Conservation (phyloP, 2,329 filamentous ascomycete genomes). For the Diplocarpon rosae region DNA sequence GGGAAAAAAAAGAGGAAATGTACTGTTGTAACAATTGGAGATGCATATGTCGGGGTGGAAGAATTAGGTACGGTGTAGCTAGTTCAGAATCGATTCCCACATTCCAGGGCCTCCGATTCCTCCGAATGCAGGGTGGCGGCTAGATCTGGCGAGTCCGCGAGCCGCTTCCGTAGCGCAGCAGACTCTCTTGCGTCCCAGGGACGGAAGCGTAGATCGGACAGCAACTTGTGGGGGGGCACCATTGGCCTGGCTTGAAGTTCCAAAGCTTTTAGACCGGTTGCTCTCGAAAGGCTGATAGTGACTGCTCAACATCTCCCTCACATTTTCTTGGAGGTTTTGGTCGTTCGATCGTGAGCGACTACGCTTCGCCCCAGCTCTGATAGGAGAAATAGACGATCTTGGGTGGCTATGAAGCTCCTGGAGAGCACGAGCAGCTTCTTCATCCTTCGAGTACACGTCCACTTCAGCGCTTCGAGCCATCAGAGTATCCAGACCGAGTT, state of each 20-base stretch:
- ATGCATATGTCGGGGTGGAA: conserved; percentile 25
- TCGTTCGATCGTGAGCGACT: conserved; percentile 49
- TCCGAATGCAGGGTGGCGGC: conserved; percentile 39
- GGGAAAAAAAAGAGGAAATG: conserved; percentile 10
- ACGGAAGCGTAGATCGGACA: conserved; percentile 33
- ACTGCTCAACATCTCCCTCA: conserved; percentile 47
- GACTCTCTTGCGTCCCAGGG: conserved; percentile 46
- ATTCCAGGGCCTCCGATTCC: conserved; percentile 48
- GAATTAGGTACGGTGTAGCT: conserved; percentile 31
- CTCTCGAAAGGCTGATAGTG: conserved; percentile 18
- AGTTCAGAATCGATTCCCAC: conserved; percentile 54
- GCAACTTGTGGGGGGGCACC: conserved; percentile 31
- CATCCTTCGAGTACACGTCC: conserved; percentile 31
- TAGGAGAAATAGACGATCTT: conserved; percentile 30
- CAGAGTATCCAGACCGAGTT: conserved; percentile 38
- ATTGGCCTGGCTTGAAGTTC: conserved; percentile 28
- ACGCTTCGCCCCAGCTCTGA: conserved; percentile 41
- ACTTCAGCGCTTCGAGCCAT: conserved; percentile 36
- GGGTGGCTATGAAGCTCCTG: conserved; percentile 50
- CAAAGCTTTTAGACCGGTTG: conserved; percentile 20
- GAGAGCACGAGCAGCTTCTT: conserved; percentile 45
- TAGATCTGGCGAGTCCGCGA: conserved; percentile 35
- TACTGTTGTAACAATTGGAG: conserved; percentile 13
- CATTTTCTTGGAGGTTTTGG: conserved; percentile 52
- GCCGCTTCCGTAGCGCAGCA: conserved; percentile 53